These are phyloP conservation scores for Fomitiporia mediterranea DNA, from an alignment of 1,284 basidiomycete species.

Conservation along the genomic window DNA sequence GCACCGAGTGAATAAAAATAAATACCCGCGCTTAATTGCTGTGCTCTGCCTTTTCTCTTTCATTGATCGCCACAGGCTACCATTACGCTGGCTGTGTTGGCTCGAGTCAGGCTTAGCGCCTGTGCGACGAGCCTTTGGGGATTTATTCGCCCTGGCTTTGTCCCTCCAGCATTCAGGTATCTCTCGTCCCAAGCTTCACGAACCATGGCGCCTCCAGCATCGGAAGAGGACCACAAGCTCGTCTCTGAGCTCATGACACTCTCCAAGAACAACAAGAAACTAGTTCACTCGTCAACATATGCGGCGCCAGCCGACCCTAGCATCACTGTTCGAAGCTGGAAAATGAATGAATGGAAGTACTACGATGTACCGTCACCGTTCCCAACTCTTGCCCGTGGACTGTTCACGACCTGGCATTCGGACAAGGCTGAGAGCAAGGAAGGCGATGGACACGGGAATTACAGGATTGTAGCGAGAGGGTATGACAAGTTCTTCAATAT, in stretches of 20 bases:
- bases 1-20: background rate
- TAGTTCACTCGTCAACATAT: slow-evolving; percentile 54
- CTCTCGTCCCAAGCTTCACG: background rate
- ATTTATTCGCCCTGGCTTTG: background rate
- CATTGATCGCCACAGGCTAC: background rate
- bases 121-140: background rate
- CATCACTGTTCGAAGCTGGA: slow-evolving; percentile 76
- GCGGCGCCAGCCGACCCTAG: slow-evolving; percentile 48
- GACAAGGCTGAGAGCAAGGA: slow-evolving; percentile 25
- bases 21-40: background rate
- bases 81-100: background rate
- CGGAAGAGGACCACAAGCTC: slow-evolving; percentile 51
- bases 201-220: background rate
- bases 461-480: slow-evolving; percentile 84
- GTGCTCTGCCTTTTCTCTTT: background rate
- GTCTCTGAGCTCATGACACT: slow-evolving; percentile 47
- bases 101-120: background rate
- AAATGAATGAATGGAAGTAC: slow-evolving; percentile 95
- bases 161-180: background rate
- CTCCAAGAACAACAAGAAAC: slow-evolving; percentile 50
- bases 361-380: slow-evolving; percentile 85
- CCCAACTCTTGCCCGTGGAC: slow-evolving; percentile 83
- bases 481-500: slow-evolving; percentile 99
- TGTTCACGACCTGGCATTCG: slow-evolving; percentile 63
- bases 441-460: slow-evolving; percentile 26